These are phyloP conservation scores for Pseudohalonectria lignicola DNA, from an alignment of 2,329 filamentous ascomycete species.

Conservation along the genomic window DNA sequence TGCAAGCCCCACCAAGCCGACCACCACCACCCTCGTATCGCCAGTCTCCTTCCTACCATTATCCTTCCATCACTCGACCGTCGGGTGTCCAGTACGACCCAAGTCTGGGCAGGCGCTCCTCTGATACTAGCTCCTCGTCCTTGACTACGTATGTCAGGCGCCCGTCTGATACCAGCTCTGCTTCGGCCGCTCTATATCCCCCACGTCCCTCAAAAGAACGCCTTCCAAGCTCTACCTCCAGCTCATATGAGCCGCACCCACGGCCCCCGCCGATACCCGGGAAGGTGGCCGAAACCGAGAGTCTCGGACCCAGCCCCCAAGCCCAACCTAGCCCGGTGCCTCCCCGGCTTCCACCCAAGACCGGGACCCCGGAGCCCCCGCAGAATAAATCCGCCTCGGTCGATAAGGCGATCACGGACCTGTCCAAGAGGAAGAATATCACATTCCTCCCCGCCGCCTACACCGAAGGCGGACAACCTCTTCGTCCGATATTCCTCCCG, in stretches of 20 bases:
- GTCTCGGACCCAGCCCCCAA: too few relatives aligned
- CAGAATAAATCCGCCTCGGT: slow-evolving; percentile 10
- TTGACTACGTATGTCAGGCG: too few relatives aligned
- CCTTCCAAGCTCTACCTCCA: slow-evolving; percentile 4
- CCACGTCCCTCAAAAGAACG: slow-evolving; percentile 25
- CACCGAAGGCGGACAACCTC: slow-evolving; percentile 77
- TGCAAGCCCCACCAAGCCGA: too few relatives aligned
- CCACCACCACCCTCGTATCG: not conserved
- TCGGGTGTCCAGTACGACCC: slow-evolving; percentile 33
- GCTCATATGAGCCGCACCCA: slow-evolving; percentile 1
- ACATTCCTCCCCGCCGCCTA: slow-evolving; percentile 79
- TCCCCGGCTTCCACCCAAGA: slow-evolving; percentile 16
- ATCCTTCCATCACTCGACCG: slow-evolving; percentile 45
- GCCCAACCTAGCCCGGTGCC: not conserved
- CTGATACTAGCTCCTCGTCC: too few relatives aligned
- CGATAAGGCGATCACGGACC: slow-evolving; percentile 6
- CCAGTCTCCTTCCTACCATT: slow-evolving; percentile 29
- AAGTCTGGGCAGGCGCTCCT: slow-evolving; percentile 20
- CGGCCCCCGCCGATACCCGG: not conserved
- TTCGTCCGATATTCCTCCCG: slow-evolving; percentile 83
- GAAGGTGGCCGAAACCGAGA: not conserved
- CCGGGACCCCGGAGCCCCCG: too few relatives aligned
- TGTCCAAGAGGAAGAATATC: slow-evolving; percentile 30
- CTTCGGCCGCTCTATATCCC: too few relatives aligned
- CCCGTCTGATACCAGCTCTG: too few relatives aligned